A percentile compares a stretch with the other conserved stretches of the same genome.
Conservation (phyloP, 140 eudicot species). For the Erigeron philadelphicus region DNA sequence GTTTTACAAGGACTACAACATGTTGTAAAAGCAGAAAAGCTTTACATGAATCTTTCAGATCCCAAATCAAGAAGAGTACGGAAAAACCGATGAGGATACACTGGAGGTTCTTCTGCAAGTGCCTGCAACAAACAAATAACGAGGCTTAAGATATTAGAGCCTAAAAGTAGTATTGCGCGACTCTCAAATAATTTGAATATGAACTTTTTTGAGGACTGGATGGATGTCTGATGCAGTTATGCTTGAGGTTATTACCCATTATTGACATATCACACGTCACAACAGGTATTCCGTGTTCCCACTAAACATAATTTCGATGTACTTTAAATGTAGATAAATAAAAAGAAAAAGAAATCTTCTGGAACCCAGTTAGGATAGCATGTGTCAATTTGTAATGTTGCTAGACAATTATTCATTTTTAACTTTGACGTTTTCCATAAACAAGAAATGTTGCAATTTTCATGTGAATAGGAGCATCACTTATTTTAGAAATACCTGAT, state of each 20-base stretch:
- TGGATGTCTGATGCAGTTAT: too few species aligned
- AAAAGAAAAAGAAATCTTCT: too few species aligned
- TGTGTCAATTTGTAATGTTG: too few species aligned
- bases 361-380: too few species aligned
- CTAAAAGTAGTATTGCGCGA: not conserved
- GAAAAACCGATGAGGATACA: constrained; percentile 80
- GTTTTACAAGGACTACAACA: constrained; percentile 17
- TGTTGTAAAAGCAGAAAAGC: constrained; percentile 10
- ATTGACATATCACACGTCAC: too few species aligned
- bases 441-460: not conserved
- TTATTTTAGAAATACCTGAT: constrained; percentile 54
- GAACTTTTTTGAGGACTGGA: too few species aligned
- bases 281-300: too few species aligned
- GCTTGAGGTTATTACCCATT: not conserved
- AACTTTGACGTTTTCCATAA: not conserved
- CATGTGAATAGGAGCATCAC: not conserved
- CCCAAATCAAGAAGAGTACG: constrained; percentile 70
- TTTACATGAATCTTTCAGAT: constrained; percentile 46
- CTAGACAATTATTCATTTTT: not conserved
- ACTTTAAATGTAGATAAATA: too few species aligned
- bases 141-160: not conserved
- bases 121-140: constrained; percentile 40
- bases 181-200: too few species aligned
- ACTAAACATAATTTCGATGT: too few species aligned
- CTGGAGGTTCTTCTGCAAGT: constrained; percentile 77